Base-by-base conservation (phyloP, 2,329 filamentous ascomycete genomes). In the Capronia coronata region DNA sequence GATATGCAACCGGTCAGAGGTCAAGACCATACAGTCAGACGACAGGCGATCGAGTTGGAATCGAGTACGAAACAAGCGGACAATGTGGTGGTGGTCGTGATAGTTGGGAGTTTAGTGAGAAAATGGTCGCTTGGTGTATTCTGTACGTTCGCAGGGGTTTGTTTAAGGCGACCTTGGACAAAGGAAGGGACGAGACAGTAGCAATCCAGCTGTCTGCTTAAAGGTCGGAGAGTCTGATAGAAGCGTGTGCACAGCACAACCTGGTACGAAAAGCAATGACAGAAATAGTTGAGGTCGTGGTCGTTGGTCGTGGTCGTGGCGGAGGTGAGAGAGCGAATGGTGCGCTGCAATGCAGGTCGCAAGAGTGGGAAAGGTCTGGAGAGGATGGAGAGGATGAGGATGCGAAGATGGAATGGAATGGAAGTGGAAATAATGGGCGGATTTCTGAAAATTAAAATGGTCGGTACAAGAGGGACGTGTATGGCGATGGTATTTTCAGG, bases 181-280 rank as follows among this genome's bases (percentile, higher is more conserved):
- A 56, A 56, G 54, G 54, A 56, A 51, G 42, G 54, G 54, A 56
- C 54, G 54, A 56, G 45, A 48, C 48, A 52, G 48, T 50, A 47
- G 48, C 47, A 46, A 54, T 34, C 45, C 48, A 49, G 54, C 43
- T 48, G 44, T 56, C 54, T 51, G 44, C 51, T 56, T 47, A 34
- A 42, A 32, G 38, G 38, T 25, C 25, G 27, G 32, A 14, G 32
- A n/a, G 23, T 16, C 16, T 19, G 25, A 25, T 37, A 11, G n/a
- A 37, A 37, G 34, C 34, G 29, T 29, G 51, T 51, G 51, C 51
- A 46, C 54, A 55, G 52, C 54, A 56, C 54, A 44, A 41, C n/a
- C 16, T 29, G 19, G 14, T 43, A 18, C 27, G 47, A 25, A 25
- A 25, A 44, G 29, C 8, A 45, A 9, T 45, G 29, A 30, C 21